phyloP scores from a whole-genome alignment of 192 early-diverging fungal species.

The Chytriomyces sp. region DNA sequence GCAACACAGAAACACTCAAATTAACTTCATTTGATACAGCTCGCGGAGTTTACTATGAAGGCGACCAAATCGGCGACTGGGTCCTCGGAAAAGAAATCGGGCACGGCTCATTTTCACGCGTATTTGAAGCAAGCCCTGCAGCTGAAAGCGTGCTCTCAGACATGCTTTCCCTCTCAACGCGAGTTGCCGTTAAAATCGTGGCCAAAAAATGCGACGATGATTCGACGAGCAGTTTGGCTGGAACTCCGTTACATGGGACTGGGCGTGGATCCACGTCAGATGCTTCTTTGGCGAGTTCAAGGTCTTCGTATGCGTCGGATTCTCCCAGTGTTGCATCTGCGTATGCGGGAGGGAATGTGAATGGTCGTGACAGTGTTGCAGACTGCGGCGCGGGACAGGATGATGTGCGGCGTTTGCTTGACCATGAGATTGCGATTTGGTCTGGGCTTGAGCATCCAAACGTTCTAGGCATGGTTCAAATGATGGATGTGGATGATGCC shows the following conservation, averaged over 20 bases:
- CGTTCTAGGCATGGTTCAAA: slow-evolving; percentile 67
- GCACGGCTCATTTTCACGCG: slow-evolving; percentile 75
- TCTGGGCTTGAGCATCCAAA: slow-evolving; percentile 67
- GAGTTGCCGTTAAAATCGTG: slow-evolving; percentile 76
- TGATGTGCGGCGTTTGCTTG: slow-evolving; percentile 55
- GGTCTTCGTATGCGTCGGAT: not conserved
- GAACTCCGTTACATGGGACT: not conserved
- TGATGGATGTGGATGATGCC: slow-evolving; percentile 69
- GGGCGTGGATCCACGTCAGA: not conserved
- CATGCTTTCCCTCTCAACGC: slow-evolving; percentile 20
- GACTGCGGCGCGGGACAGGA: slow-evolving; percentile 1
- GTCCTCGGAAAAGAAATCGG: slow-evolving; percentile 73
- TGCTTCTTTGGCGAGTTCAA: not conserved
- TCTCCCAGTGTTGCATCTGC: not conserved
- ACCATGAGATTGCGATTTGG: slow-evolving; percentile 76
- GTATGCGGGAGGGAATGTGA: not conserved
- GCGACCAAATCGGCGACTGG: slow-evolving; percentile 77
- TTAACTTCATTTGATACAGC: not conserved
- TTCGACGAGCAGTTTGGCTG: not conserved
- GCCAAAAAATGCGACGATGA: slow-evolving; percentile 42
- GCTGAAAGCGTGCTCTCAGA: slow-evolving; percentile 42
- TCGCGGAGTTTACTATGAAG: slow-evolving; percentile 60
- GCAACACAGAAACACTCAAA: not conserved
- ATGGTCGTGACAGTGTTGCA: not conserved
- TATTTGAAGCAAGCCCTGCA: slow-evolving; percentile 68